phyloP scores from a whole-genome alignment of 306 rosid species.

The Coriaria nepalensis region DNA sequence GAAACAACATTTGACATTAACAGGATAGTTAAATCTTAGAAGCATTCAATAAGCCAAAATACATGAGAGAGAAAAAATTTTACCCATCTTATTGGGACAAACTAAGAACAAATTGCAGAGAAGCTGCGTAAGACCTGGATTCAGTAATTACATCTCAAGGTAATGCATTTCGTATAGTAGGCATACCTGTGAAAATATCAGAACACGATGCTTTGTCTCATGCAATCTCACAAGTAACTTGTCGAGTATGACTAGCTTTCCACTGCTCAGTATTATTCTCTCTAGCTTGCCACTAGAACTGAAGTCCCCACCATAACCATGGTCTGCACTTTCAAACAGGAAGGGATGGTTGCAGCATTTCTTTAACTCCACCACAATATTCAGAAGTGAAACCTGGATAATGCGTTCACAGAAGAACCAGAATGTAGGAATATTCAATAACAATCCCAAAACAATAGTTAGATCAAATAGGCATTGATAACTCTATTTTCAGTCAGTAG shows the following conservation, averaged over 20 bases:
- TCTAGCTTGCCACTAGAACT: constrained; percentile 69
- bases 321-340: constrained; percentile 98
- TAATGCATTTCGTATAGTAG: neutral
- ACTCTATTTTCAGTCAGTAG: too few relatives aligned
- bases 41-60: too few relatives aligned
- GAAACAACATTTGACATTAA: too few relatives aligned
- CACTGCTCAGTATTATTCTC: constrained; percentile 90
- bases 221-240: constrained; percentile 87
- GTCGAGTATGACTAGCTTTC: constrained; percentile 93
- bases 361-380: constrained; percentile 96
- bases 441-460: neutral
- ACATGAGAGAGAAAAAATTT: too few relatives aligned
- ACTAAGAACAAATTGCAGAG: too few relatives aligned
- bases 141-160: too few relatives aligned
- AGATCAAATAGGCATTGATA: too few relatives aligned
- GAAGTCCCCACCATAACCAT: constrained; percentile 95
- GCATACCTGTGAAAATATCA: constrained; percentile 95
- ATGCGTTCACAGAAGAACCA: constrained; percentile 3
- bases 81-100: too few relatives aligned
- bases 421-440: constrained; percentile 7
- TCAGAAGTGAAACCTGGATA: constrained; percentile 85
- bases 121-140: too few relatives aligned
- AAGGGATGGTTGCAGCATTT: constrained; percentile 99
- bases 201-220: constrained; percentile 91
- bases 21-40: too few relatives aligned